These are phyloP conservation scores for Penicillium hordei DNA, from an alignment of 2,329 filamentous ascomycete species.

Conservation along the genomic window DNA sequence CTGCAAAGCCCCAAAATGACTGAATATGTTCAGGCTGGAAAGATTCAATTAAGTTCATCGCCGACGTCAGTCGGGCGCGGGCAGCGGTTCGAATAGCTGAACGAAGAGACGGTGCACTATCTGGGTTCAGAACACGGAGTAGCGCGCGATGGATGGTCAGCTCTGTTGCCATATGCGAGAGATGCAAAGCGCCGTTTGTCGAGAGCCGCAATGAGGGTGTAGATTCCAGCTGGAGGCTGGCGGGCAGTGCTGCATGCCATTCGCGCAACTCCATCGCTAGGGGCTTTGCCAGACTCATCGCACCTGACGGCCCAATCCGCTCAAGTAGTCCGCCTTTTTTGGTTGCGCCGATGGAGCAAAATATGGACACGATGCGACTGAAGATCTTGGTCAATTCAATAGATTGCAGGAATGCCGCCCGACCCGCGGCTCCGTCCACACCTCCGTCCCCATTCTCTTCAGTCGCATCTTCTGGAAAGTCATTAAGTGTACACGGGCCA, in stretches of 20 bases:
- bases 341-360: neutral
- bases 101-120: neutral
- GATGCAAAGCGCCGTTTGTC: neutral
- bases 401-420: neutral
- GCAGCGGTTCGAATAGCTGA: neutral
- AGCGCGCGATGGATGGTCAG: neutral
- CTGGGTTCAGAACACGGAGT: neutral
- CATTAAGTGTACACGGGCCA: neutral
- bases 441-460: neutral
- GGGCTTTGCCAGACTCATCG: constrained; percentile 10
- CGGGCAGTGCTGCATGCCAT: constrained; percentile 12
- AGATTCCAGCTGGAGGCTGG: constrained; percentile 8
- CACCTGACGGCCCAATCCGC: constrained; percentile 8
- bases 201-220: neutral
- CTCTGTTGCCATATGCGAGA: neutral
- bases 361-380: neutral
- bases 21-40: neutral
- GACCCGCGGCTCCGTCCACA: neutral
- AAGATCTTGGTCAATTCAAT: neutral
- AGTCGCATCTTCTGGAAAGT: neutral
- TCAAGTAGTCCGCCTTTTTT: neutral
- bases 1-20: neutral
- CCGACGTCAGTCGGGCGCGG: neutral
- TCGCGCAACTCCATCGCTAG: constrained; percentile 10
- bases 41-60: neutral